Conservation (phyloP, 805 yeast genomes). For the Kodamaea neixiangensis region DNA sequence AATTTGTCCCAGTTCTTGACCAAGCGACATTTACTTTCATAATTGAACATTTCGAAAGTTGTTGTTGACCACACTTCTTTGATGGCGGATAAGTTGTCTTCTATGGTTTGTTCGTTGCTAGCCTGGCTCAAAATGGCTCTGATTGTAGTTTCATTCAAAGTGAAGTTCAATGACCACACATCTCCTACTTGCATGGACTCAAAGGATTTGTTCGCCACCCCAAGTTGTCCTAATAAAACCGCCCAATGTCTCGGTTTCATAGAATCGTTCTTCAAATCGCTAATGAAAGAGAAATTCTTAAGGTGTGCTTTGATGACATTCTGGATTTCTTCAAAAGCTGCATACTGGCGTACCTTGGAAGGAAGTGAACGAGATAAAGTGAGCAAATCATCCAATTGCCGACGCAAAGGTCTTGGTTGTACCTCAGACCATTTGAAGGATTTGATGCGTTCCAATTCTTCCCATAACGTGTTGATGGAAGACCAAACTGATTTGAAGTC, state of each 20-base stretch:
- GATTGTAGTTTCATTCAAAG: conserved; percentile 46
- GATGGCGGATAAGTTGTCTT: conserved; percentile 54
- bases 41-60: conserved; percentile 55
- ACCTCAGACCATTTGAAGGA: conserved; percentile 50
- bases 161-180: conserved; percentile 59
- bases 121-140: conserved; percentile 61
- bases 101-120: conserved; percentile 67
- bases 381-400: conserved; percentile 52
- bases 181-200: conserved; percentile 51
- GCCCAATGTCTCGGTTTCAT: conserved; percentile 72
- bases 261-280: conserved; percentile 54
- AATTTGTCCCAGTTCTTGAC: conserved; percentile 69
- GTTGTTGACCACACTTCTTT: conserved; percentile 55
- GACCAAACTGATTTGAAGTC: conserved; percentile 68
- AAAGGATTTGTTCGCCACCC: conserved; percentile 1
- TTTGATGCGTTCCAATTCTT: conserved; percentile 45
- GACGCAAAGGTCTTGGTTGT: conserved; percentile 46
- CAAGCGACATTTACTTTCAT: conserved; percentile 51
- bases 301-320: conserved; percentile 41
- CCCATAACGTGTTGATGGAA: conserved; percentile 54
- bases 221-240: conserved; percentile 31
- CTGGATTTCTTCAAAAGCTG: conserved; percentile 66
- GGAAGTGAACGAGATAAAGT: conserved; percentile 54
- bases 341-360: conserved; percentile 59
- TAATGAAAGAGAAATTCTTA: conserved; percentile 38